Percentiles rank a stretch among this genome's conserved stretches.
These are phyloP conservation scores for Fusarium begoniae DNA, from an alignment of 2,329 filamentous ascomycete species.

Conservation along the genomic window DNA sequence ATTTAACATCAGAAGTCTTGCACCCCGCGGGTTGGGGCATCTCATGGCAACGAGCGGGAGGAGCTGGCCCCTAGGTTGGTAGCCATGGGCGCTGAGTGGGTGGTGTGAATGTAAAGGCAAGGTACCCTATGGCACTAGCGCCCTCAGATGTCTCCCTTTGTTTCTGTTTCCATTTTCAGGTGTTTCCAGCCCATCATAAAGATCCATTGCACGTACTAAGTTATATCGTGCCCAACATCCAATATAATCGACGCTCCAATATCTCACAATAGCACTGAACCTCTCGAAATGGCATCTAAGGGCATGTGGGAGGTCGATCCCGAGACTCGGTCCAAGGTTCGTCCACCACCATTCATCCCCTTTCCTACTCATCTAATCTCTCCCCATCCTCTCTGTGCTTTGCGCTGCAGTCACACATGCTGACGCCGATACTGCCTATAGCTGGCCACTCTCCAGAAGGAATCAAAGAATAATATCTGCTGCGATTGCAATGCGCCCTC, in stretches of 20 bases:
- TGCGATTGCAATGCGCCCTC: constrained; percentile 96
- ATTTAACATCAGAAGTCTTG: too few relatives aligned
- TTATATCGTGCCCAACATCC: background rate
- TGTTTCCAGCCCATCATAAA: constrained; percentile 22
- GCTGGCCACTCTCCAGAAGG: constrained; percentile 92
- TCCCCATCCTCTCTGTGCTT: background rate
- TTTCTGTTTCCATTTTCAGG: constrained; percentile 22
- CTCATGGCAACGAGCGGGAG: constrained; percentile 13
- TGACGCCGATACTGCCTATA: constrained; percentile 49
- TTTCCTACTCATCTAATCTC: constrained; percentile 3
- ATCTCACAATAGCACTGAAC: constrained; percentile 1
- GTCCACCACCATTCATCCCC: constrained; percentile 24
- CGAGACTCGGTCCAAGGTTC: constrained; percentile 93
- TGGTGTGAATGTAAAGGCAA: constrained; percentile 13
- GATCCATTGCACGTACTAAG: background rate
- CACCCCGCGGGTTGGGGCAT: background rate
- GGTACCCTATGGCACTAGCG: constrained; percentile 19
- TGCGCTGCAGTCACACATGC: constrained; percentile 13
- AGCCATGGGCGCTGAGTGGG: constrained; percentile 27
- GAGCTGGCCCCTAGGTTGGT: background rate
- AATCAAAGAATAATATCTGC: constrained; percentile 87
- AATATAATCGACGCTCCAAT: background rate
- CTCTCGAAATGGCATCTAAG: constrained; percentile 68
- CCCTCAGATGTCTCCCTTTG: constrained; percentile 26
- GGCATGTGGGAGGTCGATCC: constrained; percentile 99